Evolutionary conservation across 2,329 filamentous ascomycete genomes (phyloP), one percentile per base, ranked within the genome.

Genomic region (Fusarium metavorans): DNA sequence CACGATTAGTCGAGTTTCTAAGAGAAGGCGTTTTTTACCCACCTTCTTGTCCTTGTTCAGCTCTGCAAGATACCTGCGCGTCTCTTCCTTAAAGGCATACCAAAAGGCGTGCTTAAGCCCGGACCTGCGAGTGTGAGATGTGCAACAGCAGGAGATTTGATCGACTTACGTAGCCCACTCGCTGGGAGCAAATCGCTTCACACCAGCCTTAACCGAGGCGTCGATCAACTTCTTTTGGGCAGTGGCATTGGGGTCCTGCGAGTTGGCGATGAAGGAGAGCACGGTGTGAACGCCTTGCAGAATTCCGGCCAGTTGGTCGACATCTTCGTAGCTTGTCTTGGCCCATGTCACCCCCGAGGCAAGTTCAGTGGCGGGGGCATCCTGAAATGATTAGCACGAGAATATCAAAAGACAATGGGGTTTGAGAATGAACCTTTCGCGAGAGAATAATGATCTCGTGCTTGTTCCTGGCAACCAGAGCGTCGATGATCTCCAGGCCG

Each of bases 181-280:
- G 39, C 88, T 89, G 1, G 90, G 89, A 14, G 92, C 83, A 81
- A 91, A 91, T 6, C 89, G 85, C 75, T 90, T 87, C 7, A 92
- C 89, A 2, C 89, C 89, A 5, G 89, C 90, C 8, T 84, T 83
- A 18, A 90, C 83, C 25, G 89, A 85, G 1, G 90, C 91, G 48
- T 91, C 87, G 35, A 92, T 86, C 62, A 92, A 81, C 11, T 86
- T 78, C 34, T 70, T 77, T 54, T 79, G 77, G 5, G 87, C 79
- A n/a, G 79, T 78, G 35, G 83, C 73, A 1, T 76, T 73, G 6
- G 76, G 76, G 63, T 84, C 82, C 0, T 77, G 75, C 3, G 83
- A 77, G 2, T 81, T 70, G 6, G 83, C 73, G 16, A 89, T 76
- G 73, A 90, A 91, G 3, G 86, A 89, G 0, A 90, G 80, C 5